phyloP scores from a whole-genome alignment of 2,329 filamentous ascomycete species.

The Coniella lustricola region DNA sequence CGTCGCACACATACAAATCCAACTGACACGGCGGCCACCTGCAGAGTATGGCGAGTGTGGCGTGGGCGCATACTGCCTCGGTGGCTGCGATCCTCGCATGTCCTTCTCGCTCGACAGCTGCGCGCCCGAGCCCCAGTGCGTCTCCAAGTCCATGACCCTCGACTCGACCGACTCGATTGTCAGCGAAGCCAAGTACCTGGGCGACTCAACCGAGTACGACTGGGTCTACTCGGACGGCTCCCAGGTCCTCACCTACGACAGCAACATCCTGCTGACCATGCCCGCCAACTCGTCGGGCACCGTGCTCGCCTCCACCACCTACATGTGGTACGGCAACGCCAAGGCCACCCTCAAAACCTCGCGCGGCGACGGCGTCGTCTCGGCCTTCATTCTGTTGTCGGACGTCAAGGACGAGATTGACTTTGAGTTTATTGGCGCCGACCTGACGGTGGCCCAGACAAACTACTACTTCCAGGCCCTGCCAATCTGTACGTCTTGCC shows the following conservation, averaged over 20 bases:
- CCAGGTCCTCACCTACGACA: slow-evolving; percentile 47
- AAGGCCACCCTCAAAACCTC: slow-evolving; percentile 79
- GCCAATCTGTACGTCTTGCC: slow-evolving; percentile 65
- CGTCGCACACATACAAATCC: neutral
- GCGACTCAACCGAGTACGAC: slow-evolving; percentile 70
- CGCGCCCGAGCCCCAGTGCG: slow-evolving; percentile 74
- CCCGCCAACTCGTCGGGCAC: slow-evolving; percentile 77
- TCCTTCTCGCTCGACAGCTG: slow-evolving; percentile 81
- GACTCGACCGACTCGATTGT: slow-evolving; percentile 61
- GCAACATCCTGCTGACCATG: slow-evolving; percentile 82
- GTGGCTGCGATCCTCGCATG: slow-evolving; percentile 84
- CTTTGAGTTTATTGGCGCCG: slow-evolving; percentile 85
- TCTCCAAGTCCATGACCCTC: slow-evolving; percentile 68
- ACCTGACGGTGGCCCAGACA: slow-evolving; percentile 73
- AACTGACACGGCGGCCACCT: slow-evolving; percentile 16
- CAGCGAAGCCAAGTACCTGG: slow-evolving; percentile 75
- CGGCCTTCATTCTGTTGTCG: slow-evolving; percentile 89
- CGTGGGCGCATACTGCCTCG: slow-evolving; percentile 89
- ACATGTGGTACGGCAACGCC: slow-evolving; percentile 97
- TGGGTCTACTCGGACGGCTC: slow-evolving; percentile 85
- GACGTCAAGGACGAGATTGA: slow-evolving; percentile 98
- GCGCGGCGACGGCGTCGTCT: slow-evolving; percentile 83
- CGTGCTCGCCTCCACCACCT: slow-evolving; percentile 72
- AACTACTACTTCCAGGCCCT: slow-evolving; percentile 98
- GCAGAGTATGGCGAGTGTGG: slow-evolving; percentile 89